phyloP scores from a whole-genome alignment of 116 monocot genomes.

The Papilionanthe hybrid region DNA sequence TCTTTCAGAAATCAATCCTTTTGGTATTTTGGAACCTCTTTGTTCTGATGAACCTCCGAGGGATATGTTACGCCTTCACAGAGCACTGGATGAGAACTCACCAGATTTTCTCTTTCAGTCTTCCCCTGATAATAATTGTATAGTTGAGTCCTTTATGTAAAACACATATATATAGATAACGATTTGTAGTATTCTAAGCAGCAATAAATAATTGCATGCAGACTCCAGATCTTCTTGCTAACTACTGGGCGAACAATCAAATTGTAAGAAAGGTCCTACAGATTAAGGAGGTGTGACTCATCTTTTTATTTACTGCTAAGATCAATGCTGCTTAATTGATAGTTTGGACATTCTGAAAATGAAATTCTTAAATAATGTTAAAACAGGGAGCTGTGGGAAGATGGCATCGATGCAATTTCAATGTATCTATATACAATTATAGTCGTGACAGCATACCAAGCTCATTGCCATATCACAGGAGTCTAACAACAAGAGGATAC shows the following conservation, averaged over 20 bases:
- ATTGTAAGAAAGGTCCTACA: not conserved
- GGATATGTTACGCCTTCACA: too few species aligned
- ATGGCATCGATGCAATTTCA: not conserved
- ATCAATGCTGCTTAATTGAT: not conserved
- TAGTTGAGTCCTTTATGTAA: too few species aligned
- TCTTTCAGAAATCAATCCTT: too few species aligned
- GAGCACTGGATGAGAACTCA: not conserved
- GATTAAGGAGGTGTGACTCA: not conserved
- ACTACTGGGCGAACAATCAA: constrained; percentile 2
- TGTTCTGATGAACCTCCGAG: too few species aligned
- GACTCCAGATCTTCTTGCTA: constrained; percentile 3
- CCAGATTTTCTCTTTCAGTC: too few species aligned
- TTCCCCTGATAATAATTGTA: not conserved
- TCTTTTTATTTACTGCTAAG: not conserved
- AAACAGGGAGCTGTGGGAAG: not conserved
- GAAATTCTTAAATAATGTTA: not conserved
- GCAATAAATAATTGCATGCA: not conserved
- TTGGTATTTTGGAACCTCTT: too few species aligned
- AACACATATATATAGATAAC: not conserved
- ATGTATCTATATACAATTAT: not conserved
- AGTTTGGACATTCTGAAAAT: not conserved
- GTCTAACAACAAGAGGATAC: not conserved
- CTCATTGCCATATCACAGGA: constrained; percentile 2
- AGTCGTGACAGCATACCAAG: not conserved
- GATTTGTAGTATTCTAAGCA: not conserved